phyloP scores from a whole-genome alignment of 192 early-diverging fungal genomes.

The Mortierella hygrophila region DNA sequence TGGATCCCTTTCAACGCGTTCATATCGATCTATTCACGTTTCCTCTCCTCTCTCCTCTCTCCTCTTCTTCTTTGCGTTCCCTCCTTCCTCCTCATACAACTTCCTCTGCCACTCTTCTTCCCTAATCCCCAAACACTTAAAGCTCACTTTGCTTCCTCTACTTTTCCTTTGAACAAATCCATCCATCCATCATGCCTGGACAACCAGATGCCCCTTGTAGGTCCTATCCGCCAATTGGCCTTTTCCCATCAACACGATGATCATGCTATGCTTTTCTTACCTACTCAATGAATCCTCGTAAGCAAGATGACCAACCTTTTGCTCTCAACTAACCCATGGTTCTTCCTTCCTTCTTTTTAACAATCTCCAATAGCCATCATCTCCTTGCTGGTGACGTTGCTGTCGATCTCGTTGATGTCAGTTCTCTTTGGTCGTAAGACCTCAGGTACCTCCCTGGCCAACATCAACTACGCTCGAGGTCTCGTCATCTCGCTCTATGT shows the following conservation, averaged over 20 bases:
- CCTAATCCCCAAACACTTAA: not conserved
- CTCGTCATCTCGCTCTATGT: conserved; percentile 58
- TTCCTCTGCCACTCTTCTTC: not conserved
- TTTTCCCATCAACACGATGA: not conserved
- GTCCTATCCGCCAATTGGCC: not conserved
- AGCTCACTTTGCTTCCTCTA: not conserved
- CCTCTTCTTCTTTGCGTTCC: not conserved
- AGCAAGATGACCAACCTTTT: not conserved
- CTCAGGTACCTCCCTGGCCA: conserved; percentile 46
- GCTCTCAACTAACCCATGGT: not conserved
- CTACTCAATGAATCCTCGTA: not conserved
- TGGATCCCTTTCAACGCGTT: conserved; percentile 1
- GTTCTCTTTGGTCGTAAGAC: conserved; percentile 58
- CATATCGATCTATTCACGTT: not conserved
- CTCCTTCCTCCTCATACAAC: not conserved
- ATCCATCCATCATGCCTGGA: conserved; percentile 11
- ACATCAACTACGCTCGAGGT: conserved; percentile 59
- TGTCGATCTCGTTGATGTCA: conserved; percentile 57
- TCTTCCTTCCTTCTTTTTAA: not conserved
- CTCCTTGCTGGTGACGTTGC: conserved; percentile 55
- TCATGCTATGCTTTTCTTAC: not conserved
- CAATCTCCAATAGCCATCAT: conserved; percentile 19
- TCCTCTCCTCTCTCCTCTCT: too few species aligned
- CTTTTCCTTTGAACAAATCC: not conserved
- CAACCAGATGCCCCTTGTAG: conserved; percentile 17